Evolutionary conservation across 192 early-diverging fungal genomes (phyloP).

Genomic region (Podila epigama): DNA sequence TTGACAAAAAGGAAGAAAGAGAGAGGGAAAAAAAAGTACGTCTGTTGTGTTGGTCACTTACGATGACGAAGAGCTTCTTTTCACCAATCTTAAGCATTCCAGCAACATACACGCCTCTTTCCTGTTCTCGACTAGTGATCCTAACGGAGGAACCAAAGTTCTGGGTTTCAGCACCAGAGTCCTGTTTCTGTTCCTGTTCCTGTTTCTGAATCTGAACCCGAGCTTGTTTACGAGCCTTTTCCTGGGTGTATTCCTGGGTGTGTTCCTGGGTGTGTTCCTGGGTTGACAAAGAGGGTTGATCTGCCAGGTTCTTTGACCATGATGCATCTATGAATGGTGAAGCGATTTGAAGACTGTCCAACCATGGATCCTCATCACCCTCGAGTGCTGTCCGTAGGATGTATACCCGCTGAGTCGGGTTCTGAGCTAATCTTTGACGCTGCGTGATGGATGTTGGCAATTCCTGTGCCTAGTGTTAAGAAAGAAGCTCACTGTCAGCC

Average conservation of each 20-base stretch:
- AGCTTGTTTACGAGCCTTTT: not conserved
- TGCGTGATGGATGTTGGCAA: constrained; percentile 48
- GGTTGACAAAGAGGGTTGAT: constrained; percentile 2
- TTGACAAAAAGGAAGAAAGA: not conserved
- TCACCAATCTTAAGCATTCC: constrained; percentile 54
- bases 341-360: constrained; percentile 29
- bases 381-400: constrained; percentile 42
- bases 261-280: not conserved
- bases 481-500: not conserved
- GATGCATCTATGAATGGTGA: constrained; percentile 20
- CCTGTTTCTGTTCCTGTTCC: not conserved
- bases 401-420: constrained; percentile 46
- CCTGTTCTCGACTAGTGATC: constrained; percentile 18
- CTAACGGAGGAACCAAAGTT: not conserved
- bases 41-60: constrained; percentile 12
- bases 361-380: constrained; percentile 41
- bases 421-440: constrained; percentile 32
- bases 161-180: not conserved
- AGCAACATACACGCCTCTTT: constrained; percentile 40
- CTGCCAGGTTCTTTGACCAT: constrained; percentile 13
- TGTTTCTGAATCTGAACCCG: not conserved
- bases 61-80: constrained; percentile 52
- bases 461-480: constrained; percentile 34
- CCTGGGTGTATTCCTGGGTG: not conserved
- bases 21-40: not conserved